A percentile compares a stretch with the other conserved stretches of the same genome.
phyloP scores from a whole-genome alignment of 2,329 filamentous ascomycete species.

The Aschersonia sp. region DNA sequence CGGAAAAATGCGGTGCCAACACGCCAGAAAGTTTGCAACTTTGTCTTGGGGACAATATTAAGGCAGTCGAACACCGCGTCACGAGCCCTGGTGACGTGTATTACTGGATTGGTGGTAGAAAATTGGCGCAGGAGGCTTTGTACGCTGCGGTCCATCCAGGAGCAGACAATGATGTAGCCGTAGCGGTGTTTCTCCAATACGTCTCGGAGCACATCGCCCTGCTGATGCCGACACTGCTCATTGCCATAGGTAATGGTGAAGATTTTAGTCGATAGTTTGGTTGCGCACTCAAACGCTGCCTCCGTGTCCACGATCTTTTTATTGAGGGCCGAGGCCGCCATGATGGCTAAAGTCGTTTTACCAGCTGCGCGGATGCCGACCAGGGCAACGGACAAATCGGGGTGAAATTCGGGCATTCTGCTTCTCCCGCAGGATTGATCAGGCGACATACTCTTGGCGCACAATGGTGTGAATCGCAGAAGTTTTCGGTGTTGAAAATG shows the following conservation, averaged over 20 bases:
- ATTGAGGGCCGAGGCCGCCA: slow-evolving; percentile 57
- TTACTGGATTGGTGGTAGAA: slow-evolving; percentile 50
- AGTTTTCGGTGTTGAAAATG: not conserved
- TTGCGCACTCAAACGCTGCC: slow-evolving; percentile 48
- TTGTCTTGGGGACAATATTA: slow-evolving; percentile 36
- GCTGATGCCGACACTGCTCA: slow-evolving; percentile 46
- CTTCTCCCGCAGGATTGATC: slow-evolving; percentile 11
- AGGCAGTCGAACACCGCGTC: slow-evolving; percentile 51
- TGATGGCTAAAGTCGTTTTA: slow-evolving; percentile 63
- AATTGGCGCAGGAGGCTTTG: slow-evolving; percentile 48
- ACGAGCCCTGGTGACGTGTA: slow-evolving; percentile 54
- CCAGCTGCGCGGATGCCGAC: slow-evolving; percentile 61
- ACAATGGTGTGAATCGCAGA: not conserved
- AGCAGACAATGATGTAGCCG: slow-evolving; percentile 57
- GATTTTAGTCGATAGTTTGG: slow-evolving; percentile 43
- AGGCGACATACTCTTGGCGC: slow-evolving; percentile 9
- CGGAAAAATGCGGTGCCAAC: slow-evolving; percentile 45
- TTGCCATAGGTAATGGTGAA: slow-evolving; percentile 51
- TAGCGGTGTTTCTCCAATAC: slow-evolving; percentile 44
- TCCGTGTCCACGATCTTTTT: slow-evolving; percentile 57
- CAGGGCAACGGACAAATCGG: slow-evolving; percentile 57
- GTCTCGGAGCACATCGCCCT: slow-evolving; percentile 45
- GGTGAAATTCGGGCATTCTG: slow-evolving; percentile 28
- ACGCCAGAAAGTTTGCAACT: slow-evolving; percentile 42
- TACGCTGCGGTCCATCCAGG: slow-evolving; percentile 51